Percentiles rank a stretch among this genome's conserved stretches.
Evolutionary conservation across 1,284 basidiomycete species (phyloP).

Genomic region (Irpex lacteus): DNA sequence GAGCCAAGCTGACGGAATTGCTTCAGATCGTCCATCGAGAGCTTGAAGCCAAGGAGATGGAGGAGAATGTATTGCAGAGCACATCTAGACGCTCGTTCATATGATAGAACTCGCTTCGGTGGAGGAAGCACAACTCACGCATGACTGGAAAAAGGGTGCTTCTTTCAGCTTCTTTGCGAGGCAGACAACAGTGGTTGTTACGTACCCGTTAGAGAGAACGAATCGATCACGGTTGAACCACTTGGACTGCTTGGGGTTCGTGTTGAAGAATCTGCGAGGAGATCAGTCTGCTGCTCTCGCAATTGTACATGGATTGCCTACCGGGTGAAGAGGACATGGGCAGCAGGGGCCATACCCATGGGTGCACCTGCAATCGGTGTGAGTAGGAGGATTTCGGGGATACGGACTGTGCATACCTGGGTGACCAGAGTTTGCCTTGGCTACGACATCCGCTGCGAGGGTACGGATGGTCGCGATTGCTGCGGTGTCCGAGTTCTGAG

Average conservation of each 20-base stretch:
- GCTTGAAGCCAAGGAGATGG: constrained; percentile 82
- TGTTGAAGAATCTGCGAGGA: constrained; percentile 73
- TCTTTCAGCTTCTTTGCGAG: not conserved
- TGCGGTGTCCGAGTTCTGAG: constrained; percentile 48
- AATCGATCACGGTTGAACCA: constrained; percentile 94
- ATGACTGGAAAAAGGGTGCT: constrained; percentile 42
- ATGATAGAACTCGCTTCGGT: not conserved
- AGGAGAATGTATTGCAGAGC: constrained; percentile 83
- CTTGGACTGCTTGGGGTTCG: constrained; percentile 85
- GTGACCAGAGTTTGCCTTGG: constrained; percentile 89
- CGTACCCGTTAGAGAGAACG: constrained; percentile 81
- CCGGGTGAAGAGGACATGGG: constrained; percentile 86
- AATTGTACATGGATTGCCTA: constrained; percentile 27
- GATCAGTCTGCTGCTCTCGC: constrained; percentile 11
- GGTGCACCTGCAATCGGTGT: constrained; percentile 59
- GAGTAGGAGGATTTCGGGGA: not conserved
- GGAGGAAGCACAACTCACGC: constrained; percentile 46
- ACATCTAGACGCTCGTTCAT: constrained; percentile 48
- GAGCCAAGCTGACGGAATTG: constrained; percentile 85
- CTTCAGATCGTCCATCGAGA: constrained; percentile 84
- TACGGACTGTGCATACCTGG: constrained; percentile 52
- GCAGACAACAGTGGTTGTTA: constrained; percentile 4
- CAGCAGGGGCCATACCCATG: constrained; percentile 89
- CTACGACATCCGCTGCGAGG: constrained; percentile 70
- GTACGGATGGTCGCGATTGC: constrained; percentile 69